Evolutionary conservation across 2,329 filamentous ascomycete species (phyloP), one percentile per base, ranked within the genome.

Genomic region (Juglanconis sp.): DNA sequence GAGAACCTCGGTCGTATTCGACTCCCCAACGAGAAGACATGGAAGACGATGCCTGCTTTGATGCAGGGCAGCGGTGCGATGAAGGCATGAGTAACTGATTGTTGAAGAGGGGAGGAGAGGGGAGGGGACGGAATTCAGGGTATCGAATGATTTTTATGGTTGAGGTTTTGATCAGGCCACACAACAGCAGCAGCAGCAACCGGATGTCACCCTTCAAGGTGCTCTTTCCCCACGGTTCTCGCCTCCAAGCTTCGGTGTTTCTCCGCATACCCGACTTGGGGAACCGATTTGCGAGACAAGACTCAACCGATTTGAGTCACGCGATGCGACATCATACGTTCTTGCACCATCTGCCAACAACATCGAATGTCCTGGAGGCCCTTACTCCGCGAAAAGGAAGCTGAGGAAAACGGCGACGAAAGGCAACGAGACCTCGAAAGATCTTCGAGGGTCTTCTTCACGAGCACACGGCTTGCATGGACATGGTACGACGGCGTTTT

Each of bases 1-100:
- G 88, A 95, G 77, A 90, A 96, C 72, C 97, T 98, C 79, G 94
- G 94, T 63, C 85, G 87, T 67, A 77, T 90, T 62, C 86, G 84
- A 74, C 71, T 90, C 62, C 82, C 82, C 15, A 77, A 79, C 67
- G 76, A 79, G 64, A 73, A 79, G 68, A 73, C 76, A 38, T 86
- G 83, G 83, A 80, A 80, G 70, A 74, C 76, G 30, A 66, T 86
- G 67, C 83, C 83, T 24, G 74, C 72, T 55, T 71, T 78, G 63
- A 80, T 85, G 68, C 76, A 78, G 42, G 78, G 77, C 40, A 72
- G 71, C 58, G 70, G 36, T 34, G 34, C 56, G 11, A 56, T 53
- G 57, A 52, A 35, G 17, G 15, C 36, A 51, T 49, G 57, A 30
- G n/a, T 40, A 30, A 51, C 13, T 34, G 32, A 34, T n/a, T 4